These are phyloP conservation scores for Chaetomium fimeti DNA, from an alignment of 495 filamentous ascomycete species.

Conservation along the genomic window DNA sequence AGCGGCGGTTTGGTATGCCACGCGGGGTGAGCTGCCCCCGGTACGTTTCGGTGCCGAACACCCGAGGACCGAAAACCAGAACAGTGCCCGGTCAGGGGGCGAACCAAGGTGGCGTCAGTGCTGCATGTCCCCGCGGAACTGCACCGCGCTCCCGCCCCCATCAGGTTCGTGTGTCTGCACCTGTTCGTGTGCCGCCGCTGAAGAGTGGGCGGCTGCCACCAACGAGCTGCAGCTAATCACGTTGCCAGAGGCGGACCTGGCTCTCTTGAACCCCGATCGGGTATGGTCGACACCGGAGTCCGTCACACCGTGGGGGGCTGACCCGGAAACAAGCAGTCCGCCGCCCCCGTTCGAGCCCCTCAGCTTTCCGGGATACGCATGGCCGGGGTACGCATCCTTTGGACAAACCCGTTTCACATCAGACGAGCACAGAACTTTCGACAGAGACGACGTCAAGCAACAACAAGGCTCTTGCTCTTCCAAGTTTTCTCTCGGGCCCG, in stretches of 20 bases:
- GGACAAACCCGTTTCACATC: background rate
- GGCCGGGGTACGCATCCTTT: background rate
- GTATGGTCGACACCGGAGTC: background rate
- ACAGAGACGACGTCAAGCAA: background rate
- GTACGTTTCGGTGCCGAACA: background rate
- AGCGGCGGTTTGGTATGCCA: conserved; percentile 14
- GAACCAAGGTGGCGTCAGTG: background rate
- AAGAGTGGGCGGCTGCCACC: background rate
- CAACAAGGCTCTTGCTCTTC: background rate
- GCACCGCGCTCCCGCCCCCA: too few species aligned
- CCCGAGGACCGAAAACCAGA: background rate
- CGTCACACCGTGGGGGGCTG: background rate
- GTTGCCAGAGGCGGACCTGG: background rate
- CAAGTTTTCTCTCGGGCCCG: background rate
- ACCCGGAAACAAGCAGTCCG: background rate
- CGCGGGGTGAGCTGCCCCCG: conserved; percentile 2
- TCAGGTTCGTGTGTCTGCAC: too few species aligned
- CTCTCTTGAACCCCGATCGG: background rate
- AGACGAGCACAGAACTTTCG: background rate
- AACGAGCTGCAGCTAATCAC: background rate
- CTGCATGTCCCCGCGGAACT: background rate
- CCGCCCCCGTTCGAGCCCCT: background rate
- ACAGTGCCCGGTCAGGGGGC: too few species aligned
- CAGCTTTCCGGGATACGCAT: background rate
- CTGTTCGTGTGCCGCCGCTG: too few species aligned